Evolutionary conservation across 257 asterid species (phyloP).

Genomic region (Prunella vulgaris): DNA sequence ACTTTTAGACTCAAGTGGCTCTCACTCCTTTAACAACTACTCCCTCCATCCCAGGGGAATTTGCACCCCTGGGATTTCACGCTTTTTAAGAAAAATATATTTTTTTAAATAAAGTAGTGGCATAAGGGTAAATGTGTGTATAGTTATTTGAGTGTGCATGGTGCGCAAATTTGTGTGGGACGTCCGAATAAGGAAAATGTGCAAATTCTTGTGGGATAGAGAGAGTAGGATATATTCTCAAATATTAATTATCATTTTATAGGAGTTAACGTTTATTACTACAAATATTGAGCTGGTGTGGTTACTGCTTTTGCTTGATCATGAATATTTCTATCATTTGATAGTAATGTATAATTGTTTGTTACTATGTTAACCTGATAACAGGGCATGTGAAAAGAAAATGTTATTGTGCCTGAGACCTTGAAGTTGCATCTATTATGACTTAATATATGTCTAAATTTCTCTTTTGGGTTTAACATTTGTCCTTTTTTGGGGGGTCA

Average conservation of each 20-base stretch:
- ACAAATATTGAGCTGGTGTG: neutral
- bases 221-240: too few relatives aligned
- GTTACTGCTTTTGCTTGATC: neutral
- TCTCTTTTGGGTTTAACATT: neutral
- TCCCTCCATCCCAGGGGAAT: too few relatives aligned
- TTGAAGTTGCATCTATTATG: neutral
- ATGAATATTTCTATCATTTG: neutral
- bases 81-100: too few relatives aligned
- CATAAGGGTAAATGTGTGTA: too few relatives aligned
- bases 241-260: neutral
- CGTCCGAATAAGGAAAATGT: too few relatives aligned
- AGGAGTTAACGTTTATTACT: neutral
- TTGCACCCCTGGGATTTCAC: too few relatives aligned
- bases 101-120: too few relatives aligned
- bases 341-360: neutral
- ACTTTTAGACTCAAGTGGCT: too few relatives aligned
- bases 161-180: too few relatives aligned
- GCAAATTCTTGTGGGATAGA: too few relatives aligned
- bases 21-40: too few relatives aligned
- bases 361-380: neutral
- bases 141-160: too few relatives aligned
- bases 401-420: neutral
- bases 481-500: conserved; percentile 18
- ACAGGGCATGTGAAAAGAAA: neutral
- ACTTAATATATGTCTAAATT: neutral